Percentiles rank a stretch among this genome's conserved stretches.
These are phyloP conservation scores for Dictyostelium brefeldianum DNA, from an alignment of 78 protist species.

Conservation along the genomic window DNA sequence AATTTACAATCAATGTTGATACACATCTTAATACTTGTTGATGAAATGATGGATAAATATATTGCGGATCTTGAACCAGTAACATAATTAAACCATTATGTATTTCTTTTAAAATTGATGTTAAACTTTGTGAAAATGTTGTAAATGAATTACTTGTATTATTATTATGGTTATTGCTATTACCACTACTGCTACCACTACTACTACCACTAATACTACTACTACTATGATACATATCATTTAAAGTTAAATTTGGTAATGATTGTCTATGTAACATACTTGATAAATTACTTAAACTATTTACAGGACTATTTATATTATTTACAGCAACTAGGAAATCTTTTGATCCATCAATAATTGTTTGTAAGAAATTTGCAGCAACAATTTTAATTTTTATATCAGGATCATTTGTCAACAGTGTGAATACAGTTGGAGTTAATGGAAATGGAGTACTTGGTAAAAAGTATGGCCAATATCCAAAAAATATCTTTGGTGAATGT, in stretches of 20 bases:
- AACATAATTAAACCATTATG: constrained; percentile 38
- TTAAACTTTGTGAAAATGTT: constrained; percentile 53
- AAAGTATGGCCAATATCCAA: constrained; percentile 56
- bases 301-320: neutral
- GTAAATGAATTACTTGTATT: constrained; percentile 9
- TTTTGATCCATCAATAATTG: constrained; percentile 52
- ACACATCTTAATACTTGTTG: constrained; percentile 35
- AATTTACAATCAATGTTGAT: constrained; percentile 17
- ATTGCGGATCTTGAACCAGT: constrained; percentile 3
- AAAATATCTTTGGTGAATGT: constrained; percentile 48
- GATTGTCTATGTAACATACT: neutral
- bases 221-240: neutral
- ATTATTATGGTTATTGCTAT: neutral
- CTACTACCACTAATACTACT: neutral
- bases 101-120: constrained; percentile 51
- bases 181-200: neutral
- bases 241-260: neutral
- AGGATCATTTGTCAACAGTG: constrained; percentile 31
- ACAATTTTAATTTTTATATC: constrained; percentile 42
- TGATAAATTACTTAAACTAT: neutral
- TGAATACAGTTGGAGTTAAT: constrained; percentile 37
- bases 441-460: constrained; percentile 39
- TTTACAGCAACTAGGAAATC: constrained; percentile 37
- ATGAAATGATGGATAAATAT: neutral
- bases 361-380: constrained; percentile 4